phyloP scores from a whole-genome alignment of 768 basidiomycete genomes.

The Hypholoma fasciculare region DNA sequence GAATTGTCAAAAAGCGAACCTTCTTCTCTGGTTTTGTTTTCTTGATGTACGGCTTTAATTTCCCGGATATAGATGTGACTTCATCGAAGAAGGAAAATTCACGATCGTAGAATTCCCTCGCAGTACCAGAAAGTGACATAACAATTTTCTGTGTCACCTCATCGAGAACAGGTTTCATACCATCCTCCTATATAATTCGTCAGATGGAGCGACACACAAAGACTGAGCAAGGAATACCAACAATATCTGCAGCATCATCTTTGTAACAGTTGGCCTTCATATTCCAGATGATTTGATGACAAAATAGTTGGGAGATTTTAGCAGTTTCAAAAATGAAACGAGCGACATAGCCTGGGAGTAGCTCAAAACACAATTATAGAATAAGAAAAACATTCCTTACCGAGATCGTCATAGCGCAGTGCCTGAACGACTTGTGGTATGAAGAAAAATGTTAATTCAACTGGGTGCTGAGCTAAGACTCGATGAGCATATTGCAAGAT shows the following conservation, averaged over 20 bases:
- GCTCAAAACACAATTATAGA: neutral
- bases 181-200: slow-evolving; percentile 66
- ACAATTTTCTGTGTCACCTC: slow-evolving; percentile 80
- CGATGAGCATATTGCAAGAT: slow-evolving; percentile 96
- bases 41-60: slow-evolving; percentile 95
- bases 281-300: slow-evolving; percentile 99
- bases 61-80: slow-evolving; percentile 97
- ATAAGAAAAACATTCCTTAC: slow-evolving; percentile 38
- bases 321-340: slow-evolving; percentile 97
- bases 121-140: slow-evolving; percentile 83
- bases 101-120: slow-evolving; percentile 86
- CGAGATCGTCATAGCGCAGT: slow-evolving; percentile 84
- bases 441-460: slow-evolving; percentile 96
- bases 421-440: slow-evolving; percentile 99
- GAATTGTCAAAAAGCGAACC: slow-evolving; percentile 35
- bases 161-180: slow-evolving; percentile 96
- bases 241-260: slow-evolving; percentile 86
- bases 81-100: slow-evolving; percentile 96
- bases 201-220: neutral
- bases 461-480: slow-evolving; percentile 92
- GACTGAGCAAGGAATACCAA: slow-evolving; percentile 31
- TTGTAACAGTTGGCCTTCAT: slow-evolving; percentile 99
- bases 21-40: slow-evolving; percentile 96
- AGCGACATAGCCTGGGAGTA: slow-evolving; percentile 77
- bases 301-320: slow-evolving; percentile 96